Evolutionary conservation across 495 filamentous ascomycete species (phyloP), one percentile per base, ranked within the genome.

Genomic region (Xylaria venustula): DNA sequence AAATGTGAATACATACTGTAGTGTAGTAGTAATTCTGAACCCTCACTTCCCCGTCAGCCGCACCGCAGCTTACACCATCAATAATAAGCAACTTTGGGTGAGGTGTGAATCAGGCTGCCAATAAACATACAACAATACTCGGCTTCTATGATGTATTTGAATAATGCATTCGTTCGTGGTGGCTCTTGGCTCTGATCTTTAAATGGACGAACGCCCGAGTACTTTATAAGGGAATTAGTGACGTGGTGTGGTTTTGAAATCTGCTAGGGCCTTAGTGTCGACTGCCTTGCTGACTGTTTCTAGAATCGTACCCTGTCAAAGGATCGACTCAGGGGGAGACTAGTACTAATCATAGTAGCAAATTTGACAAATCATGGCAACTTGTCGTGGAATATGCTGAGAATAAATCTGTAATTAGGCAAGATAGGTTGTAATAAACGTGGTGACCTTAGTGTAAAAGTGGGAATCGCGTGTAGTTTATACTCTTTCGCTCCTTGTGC

Each of bases 271-370:
- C 55, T 45, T 37, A 30, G 40, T 37, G 34, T 23, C 40, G 19
- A 23, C 55, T 52, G 49, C 30, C 42, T 54, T 61, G 58, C 58
- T 61, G 58, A 61, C 58, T 61, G 58, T 60, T 61, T 54, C 49
- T 26, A 47, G 50, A 46, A 54, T 20, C 41, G 9, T 47, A 46
- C 58, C 50, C 50, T 60, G 49, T 46, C 50, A 22, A 54, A 54
- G 50, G 58, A 54, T 61, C 58, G 41, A 17, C 58, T 41, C 58
- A 40, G 41, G 49, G 50, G 42, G 19, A 3, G 12, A 17, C 19
- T 34, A 60, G 49, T 54, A 54, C 58, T 61, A 61, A 61, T 61
- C 50, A 61, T 54, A 47, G 40, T 25, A 52, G 42, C 58, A 54
- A 40, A 19, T 17, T 54, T 61, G 58, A 61, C 58, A 61, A 61